Evolutionary conservation across 176 grass and related monocot species (phyloP).

Genomic region (Alopecurus myosuroides): DNA sequence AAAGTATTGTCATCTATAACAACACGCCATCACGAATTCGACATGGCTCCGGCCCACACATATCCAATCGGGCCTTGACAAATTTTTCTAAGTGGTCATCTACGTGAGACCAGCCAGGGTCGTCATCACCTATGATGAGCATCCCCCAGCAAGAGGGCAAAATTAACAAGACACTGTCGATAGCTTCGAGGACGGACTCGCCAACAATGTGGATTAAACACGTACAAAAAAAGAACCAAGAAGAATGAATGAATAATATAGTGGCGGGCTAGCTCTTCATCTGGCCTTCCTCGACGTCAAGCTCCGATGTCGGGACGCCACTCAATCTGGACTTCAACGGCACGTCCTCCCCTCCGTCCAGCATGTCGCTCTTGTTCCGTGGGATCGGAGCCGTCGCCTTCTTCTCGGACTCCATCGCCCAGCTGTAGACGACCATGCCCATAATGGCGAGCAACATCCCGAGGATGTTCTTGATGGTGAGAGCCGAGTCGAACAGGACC

Average conservation of each 20-base stretch:
- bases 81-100: conserved; percentile 32
- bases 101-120: conserved; percentile 16
- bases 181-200: conserved; percentile 22
- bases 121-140: neutral
- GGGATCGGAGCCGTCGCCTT: conserved; percentile 26
- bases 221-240: conserved; percentile 43
- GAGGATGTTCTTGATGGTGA: conserved; percentile 78
- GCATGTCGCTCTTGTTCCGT: conserved; percentile 42
- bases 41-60: conserved; percentile 26
- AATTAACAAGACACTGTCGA: conserved; percentile 37
- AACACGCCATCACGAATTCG: conserved; percentile 29
- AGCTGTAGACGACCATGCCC: conserved; percentile 94
- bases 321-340: conserved; percentile 63
- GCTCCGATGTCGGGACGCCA: conserved; percentile 23
- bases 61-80: neutral
- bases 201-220: conserved; percentile 9
- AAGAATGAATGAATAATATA: conserved; percentile 43
- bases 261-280: conserved; percentile 62
- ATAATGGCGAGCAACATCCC: conserved; percentile 82
- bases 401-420: conserved; percentile 70
- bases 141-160: conserved; percentile 11
- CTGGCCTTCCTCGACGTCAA: conserved; percentile 70
- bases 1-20: conserved; percentile 23
- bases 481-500: conserved; percentile 83
- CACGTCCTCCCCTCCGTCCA: conserved; percentile 57